Evolutionary conservation across 148 eudicot genomes (phyloP).

Genomic region (Camellia japonica): DNA sequence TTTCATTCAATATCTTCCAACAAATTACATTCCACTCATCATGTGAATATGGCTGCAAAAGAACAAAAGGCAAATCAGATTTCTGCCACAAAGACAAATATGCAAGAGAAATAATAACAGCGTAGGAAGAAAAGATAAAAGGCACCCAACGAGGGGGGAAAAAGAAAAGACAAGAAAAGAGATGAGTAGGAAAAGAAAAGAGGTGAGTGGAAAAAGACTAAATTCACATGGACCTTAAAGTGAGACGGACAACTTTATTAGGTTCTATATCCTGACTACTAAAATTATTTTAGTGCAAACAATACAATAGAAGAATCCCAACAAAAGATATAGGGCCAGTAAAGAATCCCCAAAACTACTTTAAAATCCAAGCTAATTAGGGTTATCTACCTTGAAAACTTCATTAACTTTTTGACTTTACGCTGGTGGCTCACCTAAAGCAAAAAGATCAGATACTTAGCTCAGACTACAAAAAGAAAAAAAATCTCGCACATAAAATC

Average conservation of each 20-base stretch:
- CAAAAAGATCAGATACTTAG: constrained; percentile 12
- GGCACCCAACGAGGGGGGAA: background rate
- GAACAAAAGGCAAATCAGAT: constrained; percentile 13
- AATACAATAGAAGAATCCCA: background rate
- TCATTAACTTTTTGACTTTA: constrained; percentile 3
- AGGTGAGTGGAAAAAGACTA: constrained; percentile 18
- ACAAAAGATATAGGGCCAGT: background rate
- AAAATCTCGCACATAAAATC: background rate
- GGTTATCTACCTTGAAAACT: background rate
- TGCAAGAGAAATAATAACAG: background rate
- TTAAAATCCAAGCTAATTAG: background rate
- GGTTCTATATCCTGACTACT: constrained; percentile 1
- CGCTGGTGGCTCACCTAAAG: background rate
- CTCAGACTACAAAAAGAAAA: constrained; percentile 1
- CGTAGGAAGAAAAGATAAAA: constrained; percentile 3
- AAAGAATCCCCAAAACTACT: constrained; percentile 4
- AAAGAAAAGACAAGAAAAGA: constrained; percentile 17
- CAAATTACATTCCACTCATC: constrained; percentile 15
- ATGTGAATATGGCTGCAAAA: constrained; percentile 25
- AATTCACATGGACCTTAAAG: constrained; percentile 27
- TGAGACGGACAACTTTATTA: constrained; percentile 8
- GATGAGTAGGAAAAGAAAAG: constrained; percentile 18
- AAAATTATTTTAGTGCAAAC: background rate
- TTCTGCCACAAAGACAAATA: constrained; percentile 5
- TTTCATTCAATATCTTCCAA: constrained; percentile 4